A percentile compares a stretch with the other conserved stretches of the same genome.
These are phyloP conservation scores for Polychaeton citri DNA, from an alignment of 2,329 filamentous ascomycete species.

Conservation along the genomic window DNA sequence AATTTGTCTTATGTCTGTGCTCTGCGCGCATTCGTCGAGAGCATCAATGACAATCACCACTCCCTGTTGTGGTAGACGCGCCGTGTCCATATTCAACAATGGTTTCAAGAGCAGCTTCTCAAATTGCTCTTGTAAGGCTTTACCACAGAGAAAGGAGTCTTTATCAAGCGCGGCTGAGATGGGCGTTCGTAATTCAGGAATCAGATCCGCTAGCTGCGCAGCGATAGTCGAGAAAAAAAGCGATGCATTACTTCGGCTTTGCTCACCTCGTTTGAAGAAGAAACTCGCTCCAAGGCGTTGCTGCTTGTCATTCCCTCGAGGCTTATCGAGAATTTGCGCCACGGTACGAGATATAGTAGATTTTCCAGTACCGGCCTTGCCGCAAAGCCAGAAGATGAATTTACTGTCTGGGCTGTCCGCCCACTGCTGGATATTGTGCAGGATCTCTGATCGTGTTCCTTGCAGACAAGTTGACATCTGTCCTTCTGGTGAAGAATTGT, in stretches of 20 bases:
- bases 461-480: slow-evolving; percentile 12
- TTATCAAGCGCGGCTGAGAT: slow-evolving; percentile 2
- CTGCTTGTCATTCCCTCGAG: slow-evolving; percentile 2
- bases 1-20: slow-evolving; percentile 7
- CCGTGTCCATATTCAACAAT: neutral
- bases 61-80: neutral
- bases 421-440: slow-evolving; percentile 13
- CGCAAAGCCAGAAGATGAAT: slow-evolving; percentile 21
- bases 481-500: slow-evolving; percentile 12
- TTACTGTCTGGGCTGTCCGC: slow-evolving; percentile 6
- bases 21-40: slow-evolving; percentile 20
- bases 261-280: slow-evolving; percentile 10
- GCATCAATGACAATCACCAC: slow-evolving; percentile 17
- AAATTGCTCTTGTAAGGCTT: slow-evolving; percentile 4
- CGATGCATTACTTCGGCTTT: slow-evolving; percentile 4
- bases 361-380: slow-evolving; percentile 21
- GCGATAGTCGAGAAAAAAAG: slow-evolving; percentile 7
- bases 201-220: slow-evolving; percentile 3
- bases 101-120: slow-evolving; percentile 5
- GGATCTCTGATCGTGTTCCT: slow-evolving; percentile 13
- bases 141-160: slow-evolving; percentile 2
- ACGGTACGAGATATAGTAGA: slow-evolving; percentile 21
- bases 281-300: slow-evolving; percentile 9
- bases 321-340: slow-evolving; percentile 4
- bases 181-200: neutral